Evolutionary conservation across 148 eudicot genomes (phyloP).

Genomic region (Polygonum maritimum): DNA sequence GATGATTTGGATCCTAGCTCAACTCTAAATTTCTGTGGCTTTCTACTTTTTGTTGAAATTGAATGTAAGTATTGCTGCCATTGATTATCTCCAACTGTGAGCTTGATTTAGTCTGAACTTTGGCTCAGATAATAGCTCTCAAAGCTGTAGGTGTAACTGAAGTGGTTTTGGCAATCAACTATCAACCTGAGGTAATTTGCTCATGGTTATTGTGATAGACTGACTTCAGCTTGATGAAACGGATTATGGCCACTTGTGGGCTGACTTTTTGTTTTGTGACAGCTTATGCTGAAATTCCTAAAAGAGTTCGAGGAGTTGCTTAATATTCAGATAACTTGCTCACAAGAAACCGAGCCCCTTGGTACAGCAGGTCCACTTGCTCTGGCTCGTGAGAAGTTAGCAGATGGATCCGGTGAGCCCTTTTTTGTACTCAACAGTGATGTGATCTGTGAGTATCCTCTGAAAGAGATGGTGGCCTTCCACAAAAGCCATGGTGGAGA

Average conservation of each 20-base stretch:
- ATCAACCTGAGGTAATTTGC: slow-evolving; percentile 80
- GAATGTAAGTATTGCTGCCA: not conserved
- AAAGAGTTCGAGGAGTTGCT: slow-evolving; percentile 85
- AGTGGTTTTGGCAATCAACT: slow-evolving; percentile 95
- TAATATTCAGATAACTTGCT: slow-evolving; percentile 76
- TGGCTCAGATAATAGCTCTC: slow-evolving; percentile 80
- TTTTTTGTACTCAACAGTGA: slow-evolving; percentile 95
- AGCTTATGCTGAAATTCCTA: slow-evolving; percentile 89
- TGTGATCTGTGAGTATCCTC: slow-evolving; percentile 87
- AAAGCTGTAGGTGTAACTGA: slow-evolving; percentile 88
- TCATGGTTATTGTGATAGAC: not conserved
- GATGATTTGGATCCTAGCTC: not conserved
- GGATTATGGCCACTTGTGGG: not conserved
- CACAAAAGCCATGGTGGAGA: slow-evolving; percentile 94
- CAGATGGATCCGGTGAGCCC: slow-evolving; percentile 73
- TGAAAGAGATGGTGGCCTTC: slow-evolving; percentile 71
- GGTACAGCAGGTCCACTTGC: slow-evolving; percentile 98
- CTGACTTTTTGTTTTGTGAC: slow-evolving; percentile 6
- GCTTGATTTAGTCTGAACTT: not conserved
- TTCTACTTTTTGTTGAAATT: not conserved
- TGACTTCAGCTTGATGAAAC: not conserved
- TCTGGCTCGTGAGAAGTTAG: slow-evolving; percentile 74
- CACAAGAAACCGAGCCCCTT: slow-evolving; percentile 95
- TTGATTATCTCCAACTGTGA: not conserved
- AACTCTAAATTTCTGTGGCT: not conserved